Conservation (phyloP, 139 green algal species). For the Chlamydomonas incerta region DNA sequence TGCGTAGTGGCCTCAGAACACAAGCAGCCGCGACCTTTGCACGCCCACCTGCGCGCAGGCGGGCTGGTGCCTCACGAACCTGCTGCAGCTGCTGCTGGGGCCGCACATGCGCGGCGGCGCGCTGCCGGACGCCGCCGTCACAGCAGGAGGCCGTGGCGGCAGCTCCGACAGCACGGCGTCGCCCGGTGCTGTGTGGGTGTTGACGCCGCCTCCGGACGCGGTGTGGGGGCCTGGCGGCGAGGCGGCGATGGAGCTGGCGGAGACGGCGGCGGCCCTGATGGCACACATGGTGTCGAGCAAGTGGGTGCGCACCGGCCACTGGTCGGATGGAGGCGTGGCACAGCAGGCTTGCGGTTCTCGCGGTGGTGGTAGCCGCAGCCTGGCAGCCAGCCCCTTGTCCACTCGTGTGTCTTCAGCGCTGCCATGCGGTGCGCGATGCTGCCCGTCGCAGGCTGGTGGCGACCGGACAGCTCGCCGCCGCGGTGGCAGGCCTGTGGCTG, state of each 20-base stretch:
- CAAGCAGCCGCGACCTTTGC: too few relatives aligned
- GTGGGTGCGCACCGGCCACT: neutral
- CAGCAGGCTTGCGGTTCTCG: too few relatives aligned
- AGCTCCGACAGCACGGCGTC: too few relatives aligned
- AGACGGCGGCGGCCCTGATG: slow-evolving; percentile 31
- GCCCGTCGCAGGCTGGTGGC: slow-evolving; percentile 15
- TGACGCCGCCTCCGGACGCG: slow-evolving; percentile 3
- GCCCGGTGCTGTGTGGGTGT: neutral
- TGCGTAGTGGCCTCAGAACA: too few relatives aligned
- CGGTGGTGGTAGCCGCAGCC: too few relatives aligned
- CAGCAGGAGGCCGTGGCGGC: too few relatives aligned
- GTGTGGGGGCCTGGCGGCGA: neutral
- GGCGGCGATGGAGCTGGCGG: slow-evolving; percentile 11
- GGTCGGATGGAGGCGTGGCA: too few relatives aligned
- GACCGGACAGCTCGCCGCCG: slow-evolving; percentile 14
- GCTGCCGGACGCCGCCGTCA: neutral
- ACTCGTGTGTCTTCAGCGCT: too few relatives aligned
- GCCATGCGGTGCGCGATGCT: neutral
- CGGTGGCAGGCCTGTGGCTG: slow-evolving; percentile 60
- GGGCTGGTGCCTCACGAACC: slow-evolving; percentile 43
- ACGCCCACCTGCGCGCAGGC: neutral
- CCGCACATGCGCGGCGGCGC: neutral
- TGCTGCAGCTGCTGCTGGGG: slow-evolving; percentile 52
- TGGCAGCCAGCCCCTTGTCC: neutral
- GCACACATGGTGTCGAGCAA: neutral